Evolutionary conservation across 495 filamentous ascomycete species (phyloP).

Genomic region (Penicillium bovifimosum): DNA sequence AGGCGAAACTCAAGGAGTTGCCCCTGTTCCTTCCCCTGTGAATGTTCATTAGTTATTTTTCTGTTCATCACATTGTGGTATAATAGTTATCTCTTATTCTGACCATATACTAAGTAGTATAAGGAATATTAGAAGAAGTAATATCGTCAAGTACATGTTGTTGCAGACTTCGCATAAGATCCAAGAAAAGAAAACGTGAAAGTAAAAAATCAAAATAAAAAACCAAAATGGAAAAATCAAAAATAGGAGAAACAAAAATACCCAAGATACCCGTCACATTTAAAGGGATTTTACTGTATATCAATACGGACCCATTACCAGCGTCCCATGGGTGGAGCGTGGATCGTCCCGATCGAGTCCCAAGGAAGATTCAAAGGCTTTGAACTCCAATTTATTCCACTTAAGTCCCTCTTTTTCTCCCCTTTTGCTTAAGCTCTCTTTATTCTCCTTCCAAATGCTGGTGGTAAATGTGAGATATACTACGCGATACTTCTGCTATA

Average conservation of each 20-base stretch:
- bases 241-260: not conserved
- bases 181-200: conserved; percentile 9
- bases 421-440: conserved; percentile 13
- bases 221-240: conserved; percentile 1
- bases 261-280: conserved; percentile 10
- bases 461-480: conserved; percentile 22
- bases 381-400: conserved; percentile 17
- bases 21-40: not conserved
- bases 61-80: not conserved
- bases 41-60: not conserved
- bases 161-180: not conserved
- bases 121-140: not conserved
- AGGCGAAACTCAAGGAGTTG: not conserved
- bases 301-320: conserved; percentile 12
- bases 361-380: conserved; percentile 16
- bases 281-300: no score
- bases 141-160: not conserved
- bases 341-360: conserved; percentile 32
- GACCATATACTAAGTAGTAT: no score
- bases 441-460: conserved; percentile 21
- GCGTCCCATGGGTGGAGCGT: conserved; percentile 13
- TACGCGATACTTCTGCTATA: conserved; percentile 2
- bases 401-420: conserved; percentile 18
- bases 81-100: no score
- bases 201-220: not conserved